Evolutionary conservation across 2,329 filamentous ascomycete genomes (phyloP).

Genomic region (Venturia oleaginea): DNA sequence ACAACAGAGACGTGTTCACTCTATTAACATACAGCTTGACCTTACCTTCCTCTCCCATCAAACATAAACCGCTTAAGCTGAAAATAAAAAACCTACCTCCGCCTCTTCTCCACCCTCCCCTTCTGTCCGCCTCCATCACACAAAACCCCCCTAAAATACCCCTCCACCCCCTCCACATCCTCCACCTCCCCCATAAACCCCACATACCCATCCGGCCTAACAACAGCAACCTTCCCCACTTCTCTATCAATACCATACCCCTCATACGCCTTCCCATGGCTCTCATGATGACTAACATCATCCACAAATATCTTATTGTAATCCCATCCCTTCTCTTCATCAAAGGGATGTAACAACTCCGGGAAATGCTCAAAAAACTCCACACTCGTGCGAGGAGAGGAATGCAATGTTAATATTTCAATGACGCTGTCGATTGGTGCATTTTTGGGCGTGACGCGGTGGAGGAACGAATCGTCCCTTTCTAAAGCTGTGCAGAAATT

Average conservation of each 20-base stretch:
- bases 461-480: conserved; percentile 31
- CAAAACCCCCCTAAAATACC: conserved; percentile 17
- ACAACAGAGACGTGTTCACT: too few species aligned
- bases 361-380: conserved; percentile 33
- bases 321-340: conserved; percentile 30
- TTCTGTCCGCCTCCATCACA: neutral
- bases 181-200: conserved; percentile 33
- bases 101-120: neutral
- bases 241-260: conserved; percentile 50
- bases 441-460: conserved; percentile 31
- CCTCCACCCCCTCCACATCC: conserved; percentile 23
- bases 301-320: conserved; percentile 39
- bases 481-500: conserved; percentile 39
- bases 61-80: too few species aligned
- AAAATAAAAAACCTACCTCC: neutral
- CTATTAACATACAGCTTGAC: too few species aligned
- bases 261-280: conserved; percentile 40
- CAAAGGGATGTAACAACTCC: conserved; percentile 34
- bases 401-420: conserved; percentile 54
- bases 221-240: conserved; percentile 48
- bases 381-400: conserved; percentile 39
- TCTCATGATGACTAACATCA: conserved; percentile 35
- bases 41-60: too few species aligned
- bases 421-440: conserved; percentile 40
- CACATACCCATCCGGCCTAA: conserved; percentile 62